phyloP scores from a whole-genome alignment of 1,284 basidiomycete species.

The Phellopilus nigrolimitatus region DNA sequence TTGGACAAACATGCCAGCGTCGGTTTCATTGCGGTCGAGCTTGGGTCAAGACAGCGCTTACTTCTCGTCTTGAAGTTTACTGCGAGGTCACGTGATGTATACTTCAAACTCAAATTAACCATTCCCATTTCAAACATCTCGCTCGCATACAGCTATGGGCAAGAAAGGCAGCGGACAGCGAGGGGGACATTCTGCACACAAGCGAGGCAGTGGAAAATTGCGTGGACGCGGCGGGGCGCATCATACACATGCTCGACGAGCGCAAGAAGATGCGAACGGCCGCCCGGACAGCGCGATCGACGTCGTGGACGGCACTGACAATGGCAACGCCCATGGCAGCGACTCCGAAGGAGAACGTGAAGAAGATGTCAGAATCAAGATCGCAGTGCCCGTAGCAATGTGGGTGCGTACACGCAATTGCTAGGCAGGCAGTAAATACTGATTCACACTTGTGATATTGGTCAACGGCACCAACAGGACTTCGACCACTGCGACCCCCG shows the following conservation, averaged over 20 bases:
- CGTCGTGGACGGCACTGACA: too few relatives aligned
- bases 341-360: conserved; percentile 32
- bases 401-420: conserved; percentile 56
- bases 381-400: conserved; percentile 79
- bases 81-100: conserved; percentile 13
- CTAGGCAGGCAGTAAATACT: neutral
- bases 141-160: conserved; percentile 30
- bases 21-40: conserved; percentile 51
- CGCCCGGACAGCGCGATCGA: conserved; percentile 51
- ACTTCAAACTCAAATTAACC: neutral
- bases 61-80: too few relatives aligned
- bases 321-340: conserved; percentile 28
- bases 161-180: conserved; percentile 35
- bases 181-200: conserved; percentile 15
- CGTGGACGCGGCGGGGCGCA: conserved; percentile 29
- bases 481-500: conserved; percentile 97
- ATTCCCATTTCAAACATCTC: neutral
- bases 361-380: conserved; percentile 34
- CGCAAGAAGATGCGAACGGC: conserved; percentile 24
- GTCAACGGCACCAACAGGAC: conserved; percentile 56
- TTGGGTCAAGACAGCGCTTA: too few relatives aligned
- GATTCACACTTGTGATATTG: neutral
- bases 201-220: conserved; percentile 22
- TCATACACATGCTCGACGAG: conserved; percentile 25
- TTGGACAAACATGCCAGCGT: conserved; percentile 65